Evolutionary conservation across 129 eudicot species (phyloP).

Genomic region (Scalesia atractyloides): DNA sequence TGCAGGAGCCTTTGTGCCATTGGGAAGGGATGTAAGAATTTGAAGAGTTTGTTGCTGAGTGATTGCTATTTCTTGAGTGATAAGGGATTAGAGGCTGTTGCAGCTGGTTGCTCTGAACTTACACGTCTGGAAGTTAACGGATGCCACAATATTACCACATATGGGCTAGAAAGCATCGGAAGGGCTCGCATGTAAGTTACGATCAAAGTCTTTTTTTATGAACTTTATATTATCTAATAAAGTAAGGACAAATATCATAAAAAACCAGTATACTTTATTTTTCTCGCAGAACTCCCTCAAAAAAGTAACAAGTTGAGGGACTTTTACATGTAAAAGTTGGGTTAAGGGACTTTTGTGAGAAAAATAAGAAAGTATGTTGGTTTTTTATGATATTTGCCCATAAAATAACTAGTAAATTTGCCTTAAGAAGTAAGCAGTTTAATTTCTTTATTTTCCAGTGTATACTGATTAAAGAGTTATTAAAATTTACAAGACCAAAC

Average conservation of each 20-base stretch:
- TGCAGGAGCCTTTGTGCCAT: conserved; percentile 77
- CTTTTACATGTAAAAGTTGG: no score
- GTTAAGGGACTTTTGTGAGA: no score
- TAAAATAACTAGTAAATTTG: neutral
- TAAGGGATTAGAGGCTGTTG: conserved; percentile 77
- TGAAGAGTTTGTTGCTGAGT: conserved; percentile 66
- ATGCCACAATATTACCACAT: conserved; percentile 79
- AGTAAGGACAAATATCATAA: no score
- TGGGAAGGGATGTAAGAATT: conserved; percentile 78
- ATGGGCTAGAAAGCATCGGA: conserved; percentile 73
- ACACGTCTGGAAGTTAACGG: conserved; percentile 80
- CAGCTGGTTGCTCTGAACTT: conserved; percentile 88
- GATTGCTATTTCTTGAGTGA: conserved; percentile 76
- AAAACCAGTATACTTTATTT: no score
- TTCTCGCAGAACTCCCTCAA: no score
- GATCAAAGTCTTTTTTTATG: neutral
- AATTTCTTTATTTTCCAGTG: neutral
- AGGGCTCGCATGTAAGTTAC: conserved; percentile 64
- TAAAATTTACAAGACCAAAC: neutral
- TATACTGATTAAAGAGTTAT: neutral
- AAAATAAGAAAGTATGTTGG: no score
- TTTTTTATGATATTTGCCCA: no score
- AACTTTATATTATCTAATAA: neutral
- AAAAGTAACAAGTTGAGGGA: no score
- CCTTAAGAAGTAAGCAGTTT: no score